Evolutionary conservation across 2,329 filamentous ascomycete species (phyloP), one percentile per base, ranked within the genome.

Genomic region (Sordariomycetes sp.): DNA sequence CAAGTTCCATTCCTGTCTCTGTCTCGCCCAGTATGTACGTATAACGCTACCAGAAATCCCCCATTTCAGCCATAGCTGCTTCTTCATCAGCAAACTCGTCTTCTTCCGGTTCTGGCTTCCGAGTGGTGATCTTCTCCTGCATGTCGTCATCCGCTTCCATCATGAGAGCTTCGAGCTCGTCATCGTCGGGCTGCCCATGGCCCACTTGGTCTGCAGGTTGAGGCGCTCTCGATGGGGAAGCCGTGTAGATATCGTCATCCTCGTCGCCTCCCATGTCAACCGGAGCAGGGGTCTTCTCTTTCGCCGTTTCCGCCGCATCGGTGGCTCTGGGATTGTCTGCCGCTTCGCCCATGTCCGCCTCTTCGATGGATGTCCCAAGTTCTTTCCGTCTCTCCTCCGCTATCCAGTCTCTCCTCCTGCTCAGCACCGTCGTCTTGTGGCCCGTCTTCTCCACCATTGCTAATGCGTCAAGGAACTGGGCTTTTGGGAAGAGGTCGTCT

Each of bases 401-500:
- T 63, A 97, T 93, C 88, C 90, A 96, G 62, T 88, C 85, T 68
- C 82, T 83, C 60, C 93, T 80, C 73, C 87, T 87, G 35, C 83
- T 80, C 62, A 89, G 82, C 69, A 97, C 80, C 16, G 79, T 78
- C 68, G 89, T 92, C 65, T 87, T 90, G 71, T 97, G 94, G 1
- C 94, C 94, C 0, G 90, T 79, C 72, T 96, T 97, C 70, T 99
- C 94, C 2, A 97, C 89, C 76, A 97, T 96, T 46, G 80, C 76
- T 7, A 97, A 76, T 2, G 89, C 94, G 66, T 99, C 94, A 54
- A 89, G 81, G 67, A 99, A 99, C 67, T 91, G 93, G 5, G 93
- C 94, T 67, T 95, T 91, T 14, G 94, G 94, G 67, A 92, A 99
- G 14, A 99, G 78, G 67, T 97, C 91, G 71, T 99, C 93, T 1